A percentile compares a stretch with the other conserved stretches of the same genome.
Conservation (phyloP, 441 rosid genomes). For the Brassica hybrid region DNA sequence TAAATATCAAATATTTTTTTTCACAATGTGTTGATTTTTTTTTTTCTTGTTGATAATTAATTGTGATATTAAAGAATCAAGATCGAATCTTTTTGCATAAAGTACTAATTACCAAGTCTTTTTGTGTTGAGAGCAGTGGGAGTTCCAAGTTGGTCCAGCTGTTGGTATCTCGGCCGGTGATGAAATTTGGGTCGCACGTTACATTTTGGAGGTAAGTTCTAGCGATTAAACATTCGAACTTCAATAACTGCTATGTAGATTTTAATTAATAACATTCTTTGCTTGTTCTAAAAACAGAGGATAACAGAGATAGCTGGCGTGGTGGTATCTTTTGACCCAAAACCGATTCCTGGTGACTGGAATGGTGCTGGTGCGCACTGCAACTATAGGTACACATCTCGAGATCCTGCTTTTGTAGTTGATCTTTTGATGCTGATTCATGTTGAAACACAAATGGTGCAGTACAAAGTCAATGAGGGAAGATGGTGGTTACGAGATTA, state of each 20-base stretch:
- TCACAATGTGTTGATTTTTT: no score
- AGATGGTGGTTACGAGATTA: slow-evolving; percentile 62
- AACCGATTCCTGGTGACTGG: slow-evolving; percentile 85
- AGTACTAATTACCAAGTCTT: slow-evolving; percentile 1
- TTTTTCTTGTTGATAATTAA: slow-evolving; percentile 15
- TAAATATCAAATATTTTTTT: no score
- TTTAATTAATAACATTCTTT: background rate
- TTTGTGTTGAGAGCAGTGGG: slow-evolving; percentile 61
- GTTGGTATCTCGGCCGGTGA: slow-evolving; percentile 78
- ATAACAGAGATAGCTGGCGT: slow-evolving; percentile 81
- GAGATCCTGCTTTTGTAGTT: slow-evolving; percentile 9
- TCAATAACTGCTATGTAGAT: background rate
- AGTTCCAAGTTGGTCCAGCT: slow-evolving; percentile 81
- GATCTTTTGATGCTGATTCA: background rate
- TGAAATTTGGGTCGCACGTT: slow-evolving; percentile 79
- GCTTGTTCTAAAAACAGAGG: slow-evolving; percentile 51
- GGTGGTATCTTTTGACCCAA: slow-evolving; percentile 75
- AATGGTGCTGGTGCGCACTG: slow-evolving; percentile 91
- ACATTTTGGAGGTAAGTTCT: slow-evolving; percentile 65
- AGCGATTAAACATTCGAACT: background rate
- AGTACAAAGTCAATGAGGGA: slow-evolving; percentile 82
- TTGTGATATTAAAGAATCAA: background rate
- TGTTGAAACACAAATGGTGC: background rate
- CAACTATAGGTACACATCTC: slow-evolving; percentile 61
- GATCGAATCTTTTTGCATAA: slow-evolving; percentile 5